Conservation (phyloP, 768 basidiomycete genomes). For the Termitomyces sp. region DNA sequence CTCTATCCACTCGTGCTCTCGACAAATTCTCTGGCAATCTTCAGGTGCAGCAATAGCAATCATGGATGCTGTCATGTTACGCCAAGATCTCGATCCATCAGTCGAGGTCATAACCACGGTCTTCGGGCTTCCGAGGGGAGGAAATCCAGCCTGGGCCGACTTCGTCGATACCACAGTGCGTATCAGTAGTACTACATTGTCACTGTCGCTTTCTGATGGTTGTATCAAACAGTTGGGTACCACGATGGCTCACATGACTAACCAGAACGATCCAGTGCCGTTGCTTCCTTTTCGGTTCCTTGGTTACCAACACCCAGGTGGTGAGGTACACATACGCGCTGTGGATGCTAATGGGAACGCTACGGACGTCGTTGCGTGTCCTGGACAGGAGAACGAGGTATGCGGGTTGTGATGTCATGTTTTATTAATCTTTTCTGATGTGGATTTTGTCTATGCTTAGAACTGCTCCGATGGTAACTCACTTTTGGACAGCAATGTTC, state of each 20-base stretch:
- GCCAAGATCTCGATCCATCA: conserved; percentile 26
- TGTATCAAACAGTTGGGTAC: conserved; percentile 15
- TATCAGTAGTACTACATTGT: not conserved
- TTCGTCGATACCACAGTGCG: conserved; percentile 30
- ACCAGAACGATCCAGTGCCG: conserved; percentile 39
- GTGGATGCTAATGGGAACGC: conserved; percentile 21
- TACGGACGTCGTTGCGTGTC: conserved; percentile 24
- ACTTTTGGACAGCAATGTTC: conserved; percentile 12
- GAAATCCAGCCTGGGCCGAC: conserved; percentile 38
- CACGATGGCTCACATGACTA: conserved; percentile 27
- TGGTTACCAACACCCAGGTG: conserved; percentile 30
- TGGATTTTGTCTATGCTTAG: conserved; percentile 2
- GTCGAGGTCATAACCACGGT: conserved; percentile 27
- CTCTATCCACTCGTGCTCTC: not conserved
- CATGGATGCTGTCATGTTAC: conserved; percentile 37
- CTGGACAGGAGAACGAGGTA: conserved; percentile 33
- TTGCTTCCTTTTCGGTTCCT: conserved; percentile 28
- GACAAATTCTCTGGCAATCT: not conserved
- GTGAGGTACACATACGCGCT: conserved; percentile 36
- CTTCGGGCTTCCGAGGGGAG: conserved; percentile 40
- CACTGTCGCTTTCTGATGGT: not conserved
- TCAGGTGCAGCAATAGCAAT: conserved; percentile 38
- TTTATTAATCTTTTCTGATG: too few relatives aligned
- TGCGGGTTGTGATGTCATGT: too few relatives aligned
- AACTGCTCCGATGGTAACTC: conserved; percentile 21